Conservation (phyloP, 1,139 yeast species). For the Saccharomycopsis crataegensis region DNA sequence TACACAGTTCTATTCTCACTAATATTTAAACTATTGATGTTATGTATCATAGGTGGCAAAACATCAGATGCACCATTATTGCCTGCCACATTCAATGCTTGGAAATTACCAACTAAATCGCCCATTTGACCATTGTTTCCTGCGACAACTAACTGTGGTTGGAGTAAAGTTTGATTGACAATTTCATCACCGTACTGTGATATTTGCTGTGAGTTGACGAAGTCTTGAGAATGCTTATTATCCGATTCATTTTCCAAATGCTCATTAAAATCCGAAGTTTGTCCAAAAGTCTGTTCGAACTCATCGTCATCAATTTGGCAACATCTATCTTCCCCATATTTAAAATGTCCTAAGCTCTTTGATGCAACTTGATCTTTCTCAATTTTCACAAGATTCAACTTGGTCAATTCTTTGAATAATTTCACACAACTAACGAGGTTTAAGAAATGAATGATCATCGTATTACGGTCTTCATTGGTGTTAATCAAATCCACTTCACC, state of each 20-base stretch:
- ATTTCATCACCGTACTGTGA: no score
- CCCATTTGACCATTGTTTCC: background rate
- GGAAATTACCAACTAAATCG: background rate
- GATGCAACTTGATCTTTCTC: background rate
- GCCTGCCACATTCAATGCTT: conserved; percentile 1
- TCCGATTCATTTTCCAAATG: conserved; percentile 15
- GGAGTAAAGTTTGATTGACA: no score
- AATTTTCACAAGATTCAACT: conserved; percentile 1
- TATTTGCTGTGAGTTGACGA: background rate
- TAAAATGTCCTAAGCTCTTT: conserved; percentile 6
- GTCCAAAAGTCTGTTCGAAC: conserved; percentile 17
- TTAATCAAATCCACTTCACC: conserved; percentile 19
- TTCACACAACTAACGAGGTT: conserved; percentile 12
- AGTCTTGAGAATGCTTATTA: background rate
- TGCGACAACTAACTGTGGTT: background rate
- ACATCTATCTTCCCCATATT: conserved; percentile 17
- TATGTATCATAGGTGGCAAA: conserved; percentile 13
- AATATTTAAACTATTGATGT: conserved; percentile 35
- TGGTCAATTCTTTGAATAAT: conserved; percentile 8
- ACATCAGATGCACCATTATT: background rate
- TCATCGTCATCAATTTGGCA: conserved; percentile 18
- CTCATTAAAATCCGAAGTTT: conserved; percentile 15
- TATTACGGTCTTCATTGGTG: conserved; percentile 18
- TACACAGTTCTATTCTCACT: conserved; percentile 90
- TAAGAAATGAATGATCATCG: conserved; percentile 18